phyloP scores from a whole-genome alignment of 768 basidiomycete species.

The Russula emetica region DNA sequence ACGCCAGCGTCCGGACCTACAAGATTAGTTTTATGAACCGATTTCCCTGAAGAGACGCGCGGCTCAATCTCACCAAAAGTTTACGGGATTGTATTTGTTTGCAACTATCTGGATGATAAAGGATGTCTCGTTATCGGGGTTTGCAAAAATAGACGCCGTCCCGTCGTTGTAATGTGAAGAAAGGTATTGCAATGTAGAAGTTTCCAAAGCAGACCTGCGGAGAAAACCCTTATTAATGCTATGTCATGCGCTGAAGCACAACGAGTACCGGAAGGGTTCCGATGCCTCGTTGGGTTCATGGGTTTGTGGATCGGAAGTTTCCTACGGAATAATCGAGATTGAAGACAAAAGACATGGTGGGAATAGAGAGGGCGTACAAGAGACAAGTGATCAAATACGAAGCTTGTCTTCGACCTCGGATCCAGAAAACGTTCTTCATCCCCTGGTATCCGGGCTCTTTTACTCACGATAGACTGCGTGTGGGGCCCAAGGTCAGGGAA shows the following conservation, averaged over 20 bases:
- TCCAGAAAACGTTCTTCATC: constrained; percentile 75
- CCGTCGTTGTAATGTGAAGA: constrained; percentile 81
- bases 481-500: not conserved
- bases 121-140: constrained; percentile 40
- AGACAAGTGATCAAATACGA: constrained; percentile 79
- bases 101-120: constrained; percentile 84
- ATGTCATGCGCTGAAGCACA: not conserved
- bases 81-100: constrained; percentile 90
- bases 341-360: not conserved
- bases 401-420: constrained; percentile 72
- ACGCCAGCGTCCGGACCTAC: constrained; percentile 93
- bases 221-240: not conserved
- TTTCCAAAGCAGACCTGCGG: constrained; percentile 64
- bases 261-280: constrained; percentile 70
- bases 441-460: constrained; percentile 53
- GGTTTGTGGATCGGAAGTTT: constrained; percentile 68
- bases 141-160: constrained; percentile 66
- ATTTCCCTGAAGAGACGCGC: not conserved
- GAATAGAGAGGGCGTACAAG: constrained; percentile 49
- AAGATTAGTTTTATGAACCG: not conserved
- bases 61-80: constrained; percentile 70
- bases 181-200: constrained; percentile 62
- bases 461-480: constrained; percentile 75
- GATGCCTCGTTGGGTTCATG: constrained; percentile 57
- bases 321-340: constrained; percentile 40